Evolutionary conservation across 2,329 filamentous ascomycete genomes (phyloP).

Genomic region (Cephalotrichum gorgonifer): DNA sequence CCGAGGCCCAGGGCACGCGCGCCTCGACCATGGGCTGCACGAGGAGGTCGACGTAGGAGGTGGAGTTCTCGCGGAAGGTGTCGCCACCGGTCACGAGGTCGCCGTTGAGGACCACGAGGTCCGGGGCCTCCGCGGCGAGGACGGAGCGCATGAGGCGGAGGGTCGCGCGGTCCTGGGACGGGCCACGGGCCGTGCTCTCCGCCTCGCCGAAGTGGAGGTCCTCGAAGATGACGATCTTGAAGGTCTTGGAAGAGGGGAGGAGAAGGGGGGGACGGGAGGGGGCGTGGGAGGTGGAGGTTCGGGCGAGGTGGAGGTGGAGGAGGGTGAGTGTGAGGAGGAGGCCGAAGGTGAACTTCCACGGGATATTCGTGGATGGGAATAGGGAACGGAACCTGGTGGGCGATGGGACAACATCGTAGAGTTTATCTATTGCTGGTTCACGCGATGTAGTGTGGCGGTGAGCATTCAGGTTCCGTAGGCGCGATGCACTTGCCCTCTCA

Average conservation of each 20-base stretch:
- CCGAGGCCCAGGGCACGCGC: conserved; percentile 51
- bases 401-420: not conserved
- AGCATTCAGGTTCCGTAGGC: no score
- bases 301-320: not conserved
- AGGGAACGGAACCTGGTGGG: not conserved
- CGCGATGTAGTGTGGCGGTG: no score
- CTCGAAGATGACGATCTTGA: conserved; percentile 50
- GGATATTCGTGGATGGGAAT: not conserved
- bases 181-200: conserved; percentile 26
- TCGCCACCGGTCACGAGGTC: conserved; percentile 63
- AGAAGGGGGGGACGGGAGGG: conserved; percentile 8
- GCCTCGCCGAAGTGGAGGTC: conserved; percentile 62
- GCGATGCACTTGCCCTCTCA: no score
- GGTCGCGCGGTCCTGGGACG: conserved; percentile 45
- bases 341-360: not conserved
- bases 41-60: conserved; percentile 47
- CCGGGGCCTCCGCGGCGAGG: conserved; percentile 43
- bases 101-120: conserved; percentile 59
- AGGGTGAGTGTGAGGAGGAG: not conserved
- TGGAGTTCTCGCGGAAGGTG: conserved; percentile 40
- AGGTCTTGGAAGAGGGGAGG: conserved; percentile 33
- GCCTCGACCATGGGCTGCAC: conserved; percentile 46
- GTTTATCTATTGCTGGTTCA: not conserved
- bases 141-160: conserved; percentile 45
- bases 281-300: not conserved